Evolutionary conservation across 768 basidiomycete species (phyloP).

Genomic region (Leccinum barrowsii): DNA sequence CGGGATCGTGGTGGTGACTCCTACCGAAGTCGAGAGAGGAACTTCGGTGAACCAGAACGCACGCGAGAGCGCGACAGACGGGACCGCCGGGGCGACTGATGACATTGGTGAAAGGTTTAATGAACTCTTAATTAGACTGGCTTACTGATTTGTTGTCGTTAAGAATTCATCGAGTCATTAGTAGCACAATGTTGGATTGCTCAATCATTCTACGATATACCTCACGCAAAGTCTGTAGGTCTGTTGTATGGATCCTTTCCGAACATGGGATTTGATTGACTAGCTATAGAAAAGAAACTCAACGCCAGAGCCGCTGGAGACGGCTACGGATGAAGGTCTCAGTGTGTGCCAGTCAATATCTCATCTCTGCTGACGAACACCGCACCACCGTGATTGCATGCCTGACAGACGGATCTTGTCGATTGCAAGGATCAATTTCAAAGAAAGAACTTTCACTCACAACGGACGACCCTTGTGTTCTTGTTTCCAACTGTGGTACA

Average conservation of each 20-base stretch:
- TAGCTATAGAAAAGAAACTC: background rate
- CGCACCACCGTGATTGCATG: background rate
- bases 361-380: background rate
- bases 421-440: background rate
- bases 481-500: background rate
- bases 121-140: background rate
- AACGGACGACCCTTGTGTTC: background rate
- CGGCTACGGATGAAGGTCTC: background rate
- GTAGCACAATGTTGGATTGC: background rate
- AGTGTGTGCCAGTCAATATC: background rate
- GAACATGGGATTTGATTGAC: too few relatives aligned
- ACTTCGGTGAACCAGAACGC: constrained; percentile 10
- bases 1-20: constrained; percentile 20
- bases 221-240: background rate
- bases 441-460: background rate
- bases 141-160: background rate
- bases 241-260: background rate
- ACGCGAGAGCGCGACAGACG: constrained; percentile 19
- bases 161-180: background rate
- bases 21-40: constrained; percentile 28
- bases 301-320: background rate
- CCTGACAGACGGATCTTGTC: background rate
- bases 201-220: background rate
- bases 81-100: constrained; percentile 12
- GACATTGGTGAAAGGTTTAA: background rate